phyloP scores from a whole-genome alignment of 768 basidiomycete species.

The Podaxis mareebaensis region DNA sequence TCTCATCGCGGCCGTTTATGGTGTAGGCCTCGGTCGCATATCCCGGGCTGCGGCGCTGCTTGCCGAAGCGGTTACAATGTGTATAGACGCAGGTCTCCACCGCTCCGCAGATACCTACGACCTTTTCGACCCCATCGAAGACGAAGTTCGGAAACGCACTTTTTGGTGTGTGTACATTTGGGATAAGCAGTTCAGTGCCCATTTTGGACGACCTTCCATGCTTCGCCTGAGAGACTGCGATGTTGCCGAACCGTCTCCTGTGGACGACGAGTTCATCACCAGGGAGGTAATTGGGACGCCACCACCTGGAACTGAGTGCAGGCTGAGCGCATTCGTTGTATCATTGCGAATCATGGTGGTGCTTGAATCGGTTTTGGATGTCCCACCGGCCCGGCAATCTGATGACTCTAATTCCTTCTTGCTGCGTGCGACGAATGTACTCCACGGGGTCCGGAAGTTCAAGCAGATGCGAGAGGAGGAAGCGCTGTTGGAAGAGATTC shows the following conservation, averaged over 20 bases:
- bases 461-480: slow-evolving; percentile 81
- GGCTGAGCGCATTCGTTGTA: slow-evolving; percentile 80
- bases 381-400: slow-evolving; percentile 64
- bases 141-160: slow-evolving; percentile 89
- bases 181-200: slow-evolving; percentile 91
- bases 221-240: slow-evolving; percentile 89
- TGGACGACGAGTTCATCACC: slow-evolving; percentile 90
- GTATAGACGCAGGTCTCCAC: slow-evolving; percentile 86
- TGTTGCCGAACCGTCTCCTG: slow-evolving; percentile 79
- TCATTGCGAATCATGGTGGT: slow-evolving; percentile 82
- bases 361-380: slow-evolving; percentile 84
- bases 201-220: slow-evolving; percentile 89
- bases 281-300: slow-evolving; percentile 67
- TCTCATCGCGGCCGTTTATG: slow-evolving; percentile 90
- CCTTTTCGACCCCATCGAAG: slow-evolving; percentile 87
- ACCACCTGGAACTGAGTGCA: slow-evolving; percentile 69
- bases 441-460: slow-evolving; percentile 61
- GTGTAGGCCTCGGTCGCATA: slow-evolving; percentile 85
- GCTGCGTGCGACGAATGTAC: slow-evolving; percentile 64
- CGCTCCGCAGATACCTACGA: slow-evolving; percentile 84
- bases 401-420: slow-evolving; percentile 80
- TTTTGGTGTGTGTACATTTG: slow-evolving; percentile 97
- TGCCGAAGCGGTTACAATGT: slow-evolving; percentile 85
- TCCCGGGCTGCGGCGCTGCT: slow-evolving; percentile 85
- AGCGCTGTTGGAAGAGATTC: slow-evolving; percentile 77